Percentiles rank a stretch among this genome's conserved stretches.
Conservation (phyloP, 352 stramenopile genomes). For the Stephanocyclus meneghinianus region DNA sequence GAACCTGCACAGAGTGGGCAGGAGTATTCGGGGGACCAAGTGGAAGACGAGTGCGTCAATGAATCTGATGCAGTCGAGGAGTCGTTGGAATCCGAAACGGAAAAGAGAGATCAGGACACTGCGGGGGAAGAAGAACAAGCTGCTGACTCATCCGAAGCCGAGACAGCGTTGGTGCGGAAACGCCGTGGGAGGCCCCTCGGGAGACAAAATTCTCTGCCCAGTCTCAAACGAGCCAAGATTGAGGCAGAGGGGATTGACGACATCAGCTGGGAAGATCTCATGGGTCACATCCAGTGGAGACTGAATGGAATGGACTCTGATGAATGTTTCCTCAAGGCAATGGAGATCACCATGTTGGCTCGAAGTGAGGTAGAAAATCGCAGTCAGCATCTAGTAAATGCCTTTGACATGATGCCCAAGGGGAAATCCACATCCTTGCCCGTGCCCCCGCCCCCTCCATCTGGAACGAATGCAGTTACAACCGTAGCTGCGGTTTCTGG, state of each 20-base stretch:
- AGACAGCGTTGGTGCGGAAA: neutral
- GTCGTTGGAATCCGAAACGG: neutral
- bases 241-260: neutral
- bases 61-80: neutral
- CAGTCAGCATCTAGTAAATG: slow-evolving; percentile 34
- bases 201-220: neutral
- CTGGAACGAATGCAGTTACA: neutral
- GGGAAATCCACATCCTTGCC: neutral
- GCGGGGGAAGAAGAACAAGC: neutral
- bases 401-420: slow-evolving; percentile 36
- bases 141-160: neutral
- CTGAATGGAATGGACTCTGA: slow-evolving; percentile 38
- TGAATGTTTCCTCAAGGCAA: slow-evolving; percentile 39
- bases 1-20: no score
- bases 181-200: neutral
- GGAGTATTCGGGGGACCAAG: no score
- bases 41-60: no score
- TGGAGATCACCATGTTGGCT: slow-evolving; percentile 39
- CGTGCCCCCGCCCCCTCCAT: neutral
- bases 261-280: slow-evolving; percentile 28
- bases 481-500: neutral
- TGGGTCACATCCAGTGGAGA: slow-evolving; percentile 15
- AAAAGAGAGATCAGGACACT: neutral
- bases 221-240: neutral
- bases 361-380: slow-evolving; percentile 30